phyloP scores from a whole-genome alignment of 805 yeast species.

The Monosporozyma yasuniensis region DNA sequence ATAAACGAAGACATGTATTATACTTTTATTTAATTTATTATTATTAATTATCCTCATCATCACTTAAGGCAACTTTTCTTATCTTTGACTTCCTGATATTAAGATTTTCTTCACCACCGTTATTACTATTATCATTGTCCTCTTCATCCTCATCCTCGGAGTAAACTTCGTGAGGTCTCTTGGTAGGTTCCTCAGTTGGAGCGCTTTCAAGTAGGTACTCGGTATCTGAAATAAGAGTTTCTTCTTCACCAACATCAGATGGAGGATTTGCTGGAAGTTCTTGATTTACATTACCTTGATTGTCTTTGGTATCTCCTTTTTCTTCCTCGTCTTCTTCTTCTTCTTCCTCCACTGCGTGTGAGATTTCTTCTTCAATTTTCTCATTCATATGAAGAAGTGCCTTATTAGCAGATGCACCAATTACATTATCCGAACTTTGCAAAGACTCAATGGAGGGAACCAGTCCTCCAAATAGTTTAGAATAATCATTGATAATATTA shows the following conservation, averaged over 20 bases:
- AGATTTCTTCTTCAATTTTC: not conserved
- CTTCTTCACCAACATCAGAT: not conserved
- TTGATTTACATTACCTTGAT: not conserved
- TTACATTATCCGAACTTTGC: not conserved
- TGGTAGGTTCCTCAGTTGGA: not conserved
- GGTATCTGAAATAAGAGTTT: slow-evolving; percentile 3
- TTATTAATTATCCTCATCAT: slow-evolving; percentile 3
- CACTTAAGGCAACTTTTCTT: slow-evolving; percentile 1
- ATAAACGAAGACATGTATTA: not conserved
- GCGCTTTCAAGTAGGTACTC: slow-evolving; percentile 1
- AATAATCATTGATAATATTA: slow-evolving; percentile 12
- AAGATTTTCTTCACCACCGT: not conserved
- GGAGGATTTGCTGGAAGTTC: not conserved
- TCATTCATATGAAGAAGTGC: slow-evolving; percentile 10
- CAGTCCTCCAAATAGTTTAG: slow-evolving; percentile 24
- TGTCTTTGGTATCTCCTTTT: no score
- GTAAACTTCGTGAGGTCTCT: not conserved
- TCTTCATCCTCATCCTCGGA: not conserved
- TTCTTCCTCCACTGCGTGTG: not conserved
- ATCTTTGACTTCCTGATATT: slow-evolving; percentile 1
- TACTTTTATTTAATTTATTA: not conserved
- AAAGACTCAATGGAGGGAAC: slow-evolving; percentile 12
- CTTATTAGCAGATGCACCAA: slow-evolving; percentile 11
- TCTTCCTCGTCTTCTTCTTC: not conserved
- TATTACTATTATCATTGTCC: not conserved